A percentile compares a stretch with the other conserved stretches of the same genome.
phyloP scores from a whole-genome alignment of 2,329 filamentous ascomycete species.

The Trichoderma harzianum region DNA sequence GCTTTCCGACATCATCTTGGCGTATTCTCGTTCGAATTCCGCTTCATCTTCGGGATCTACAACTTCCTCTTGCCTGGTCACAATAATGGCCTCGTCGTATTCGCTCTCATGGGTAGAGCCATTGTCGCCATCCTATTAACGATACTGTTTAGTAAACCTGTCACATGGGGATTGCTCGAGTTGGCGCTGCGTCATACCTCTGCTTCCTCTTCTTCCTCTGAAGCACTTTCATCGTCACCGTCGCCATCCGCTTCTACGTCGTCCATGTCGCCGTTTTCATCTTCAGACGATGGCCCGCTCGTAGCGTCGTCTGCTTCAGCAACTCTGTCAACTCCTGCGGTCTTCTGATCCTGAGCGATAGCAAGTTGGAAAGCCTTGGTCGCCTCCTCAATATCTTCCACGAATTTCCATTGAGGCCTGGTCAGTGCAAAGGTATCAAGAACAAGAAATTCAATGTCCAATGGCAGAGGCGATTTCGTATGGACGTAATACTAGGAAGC shows the following conservation, averaged over 20 bases:
- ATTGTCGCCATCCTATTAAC: constrained; percentile 45
- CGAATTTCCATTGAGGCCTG: constrained; percentile 89
- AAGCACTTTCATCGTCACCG: constrained; percentile 58
- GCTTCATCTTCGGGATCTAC: constrained; percentile 92
- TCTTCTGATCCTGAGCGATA: constrained; percentile 86
- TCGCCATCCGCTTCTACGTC: constrained; percentile 61
- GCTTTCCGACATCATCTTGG: constrained; percentile 97
- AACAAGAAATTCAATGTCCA: constrained; percentile 96
- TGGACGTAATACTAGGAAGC: constrained; percentile 78
- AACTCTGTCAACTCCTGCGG: constrained; percentile 65
- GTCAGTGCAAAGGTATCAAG: constrained; percentile 86
- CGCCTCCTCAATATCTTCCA: constrained; percentile 77
- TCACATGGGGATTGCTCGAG: constrained; percentile 32
- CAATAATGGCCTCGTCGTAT: constrained; percentile 82
- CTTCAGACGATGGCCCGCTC: constrained; percentile 70
- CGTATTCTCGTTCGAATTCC: constrained; percentile 96
- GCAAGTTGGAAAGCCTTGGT: constrained; percentile 79
- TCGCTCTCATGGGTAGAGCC: constrained; percentile 56
- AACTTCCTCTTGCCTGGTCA: constrained; percentile 85
- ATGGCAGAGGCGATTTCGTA: constrained; percentile 82
- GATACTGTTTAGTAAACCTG: constrained; percentile 45
- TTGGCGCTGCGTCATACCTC: constrained; percentile 42
- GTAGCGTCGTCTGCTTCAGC: constrained; percentile 70
- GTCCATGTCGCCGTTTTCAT: constrained; percentile 66
- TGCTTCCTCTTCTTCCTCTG: constrained; percentile 58